Evolutionary conservation across 768 basidiomycete genomes (phyloP), one percentile per base, ranked within the genome.

Genomic region (Suillus brevipes): DNA sequence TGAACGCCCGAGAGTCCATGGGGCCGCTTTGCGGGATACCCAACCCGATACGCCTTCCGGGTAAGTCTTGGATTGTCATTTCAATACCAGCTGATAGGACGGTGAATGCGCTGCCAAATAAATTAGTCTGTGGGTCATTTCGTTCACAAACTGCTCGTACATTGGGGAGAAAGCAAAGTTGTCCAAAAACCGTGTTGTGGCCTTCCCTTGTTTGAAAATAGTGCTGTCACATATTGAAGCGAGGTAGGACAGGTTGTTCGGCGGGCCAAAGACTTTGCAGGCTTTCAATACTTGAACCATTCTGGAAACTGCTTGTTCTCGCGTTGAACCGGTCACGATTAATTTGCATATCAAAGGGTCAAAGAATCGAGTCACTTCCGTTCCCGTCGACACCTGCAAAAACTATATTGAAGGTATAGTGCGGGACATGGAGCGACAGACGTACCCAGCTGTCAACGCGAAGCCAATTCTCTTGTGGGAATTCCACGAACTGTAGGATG

Each of bases 11-110:
- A 12, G 78, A 64, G 69, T 91, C 90, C 85, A 89, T 87, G 0
- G 88, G 85, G 0, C 89, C 89, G 65, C 85, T 84, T 16, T 77
- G 80, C 0, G 90, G 90, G 3, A 90, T 81, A 2, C 89, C 89
- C 38, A 83, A 74, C 1, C 86, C 84, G 0, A 84, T 78, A 0
- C 69, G 70, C 1, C 88, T 81, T 0, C 85, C 85, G 0, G 86
- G 85, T 23, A 84, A 80, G 67, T 88, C 87, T 68, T 89, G 88
- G 0, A 89, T 75, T 0, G 84, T 83, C 10, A 82, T 81, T 43
- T 88, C 86, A 8, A 89, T 75, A 0, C 88, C 87, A 3, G 83
- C 77, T 2, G 81, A 79, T 5, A 87, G 53, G 5, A 90, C 82
- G 25, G 85, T 85, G 61, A 90, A 71, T 2, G 82, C 84, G 20